Conservation (phyloP, 768 basidiomycete species). For the Boletus fagicola region DNA sequence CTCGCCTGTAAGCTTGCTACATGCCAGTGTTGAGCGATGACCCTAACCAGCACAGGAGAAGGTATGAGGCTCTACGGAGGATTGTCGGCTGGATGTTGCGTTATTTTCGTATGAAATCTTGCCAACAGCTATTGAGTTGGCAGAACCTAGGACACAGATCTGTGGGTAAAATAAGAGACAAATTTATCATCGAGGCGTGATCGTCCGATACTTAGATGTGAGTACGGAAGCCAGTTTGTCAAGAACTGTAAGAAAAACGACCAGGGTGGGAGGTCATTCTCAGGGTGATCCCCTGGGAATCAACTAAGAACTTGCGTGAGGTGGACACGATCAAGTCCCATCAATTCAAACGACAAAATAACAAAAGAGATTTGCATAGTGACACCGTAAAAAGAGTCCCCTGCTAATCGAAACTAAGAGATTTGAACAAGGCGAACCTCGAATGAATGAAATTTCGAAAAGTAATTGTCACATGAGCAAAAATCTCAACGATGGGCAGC, state of each 20-base stretch:
- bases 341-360: constrained; percentile 7
- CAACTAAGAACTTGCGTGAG: neutral
- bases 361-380: constrained; percentile 6
- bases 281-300: neutral
- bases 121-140: neutral
- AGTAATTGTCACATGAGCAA: neutral
- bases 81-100: neutral
- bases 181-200: constrained; percentile 1
- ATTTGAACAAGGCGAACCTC: neutral
- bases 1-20: neutral
- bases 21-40: neutral
- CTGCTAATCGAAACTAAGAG: neutral
- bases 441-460: neutral
- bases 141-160: neutral
- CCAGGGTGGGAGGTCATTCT: neutral
- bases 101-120: neutral
- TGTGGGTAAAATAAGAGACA: neutral
- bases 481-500: constrained; percentile 26
- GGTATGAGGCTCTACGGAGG: neutral
- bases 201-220: neutral
- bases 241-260: neutral
- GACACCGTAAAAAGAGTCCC: constrained; percentile 1
- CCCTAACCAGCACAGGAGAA: neutral
- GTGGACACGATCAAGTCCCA: constrained; percentile 2
- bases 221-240: neutral